Evolutionary conservation across 495 filamentous ascomycete species (phyloP), one percentile per base, ranked within the genome.

Genomic region (Aspergillus heteromorphus): DNA sequence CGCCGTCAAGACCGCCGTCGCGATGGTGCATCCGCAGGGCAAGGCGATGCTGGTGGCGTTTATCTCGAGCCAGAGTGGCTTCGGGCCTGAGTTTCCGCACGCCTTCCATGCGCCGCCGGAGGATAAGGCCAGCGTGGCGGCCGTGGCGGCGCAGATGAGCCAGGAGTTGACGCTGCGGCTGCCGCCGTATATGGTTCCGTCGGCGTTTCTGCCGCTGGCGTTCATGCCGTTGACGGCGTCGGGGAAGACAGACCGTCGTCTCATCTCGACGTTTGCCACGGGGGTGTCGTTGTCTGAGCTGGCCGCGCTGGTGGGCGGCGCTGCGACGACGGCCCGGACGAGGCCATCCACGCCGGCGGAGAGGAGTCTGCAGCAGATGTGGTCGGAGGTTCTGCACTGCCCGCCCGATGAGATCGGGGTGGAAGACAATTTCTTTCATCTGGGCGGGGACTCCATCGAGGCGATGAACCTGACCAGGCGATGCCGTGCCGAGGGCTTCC

Each of bases 401-500:
- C 16, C 60, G 0, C 25, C 55, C 0, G 59, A 52, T 5, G 47
- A 61, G 2, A 77, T 83, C 23, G 65, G 67, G 6, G 60, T 75
- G 4, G 66, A 74, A 13, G 74, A 78, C 51, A 71, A 67, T 57
- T 83, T 83, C 58, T 77, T 82, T 68, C 66, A 68, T 23, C 69
- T 80, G 27, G 82, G 81, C 3, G 80, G 81, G 20, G 80, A 85
- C 58, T 82, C 79, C 6, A 76, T 84, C 45, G 65, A 69, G n/a
- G 79, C 81, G 10, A 84, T 84, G 71, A 50, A 54, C 20, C 45
- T 59, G 2, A 40, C 40, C 7, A 21, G 47, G 14, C 40, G 40
- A 6, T 50, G 45, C 40, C 34, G 56, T 27, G 36, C 36, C 2
- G 43, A 56, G 3, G 47, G 53, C 4, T 54, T 61, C 21, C 31